Percentiles rank a stretch among this genome's conserved stretches.
Conservation (phyloP, 2,329 filamentous ascomycete species). For the Fusarium metavorans region DNA sequence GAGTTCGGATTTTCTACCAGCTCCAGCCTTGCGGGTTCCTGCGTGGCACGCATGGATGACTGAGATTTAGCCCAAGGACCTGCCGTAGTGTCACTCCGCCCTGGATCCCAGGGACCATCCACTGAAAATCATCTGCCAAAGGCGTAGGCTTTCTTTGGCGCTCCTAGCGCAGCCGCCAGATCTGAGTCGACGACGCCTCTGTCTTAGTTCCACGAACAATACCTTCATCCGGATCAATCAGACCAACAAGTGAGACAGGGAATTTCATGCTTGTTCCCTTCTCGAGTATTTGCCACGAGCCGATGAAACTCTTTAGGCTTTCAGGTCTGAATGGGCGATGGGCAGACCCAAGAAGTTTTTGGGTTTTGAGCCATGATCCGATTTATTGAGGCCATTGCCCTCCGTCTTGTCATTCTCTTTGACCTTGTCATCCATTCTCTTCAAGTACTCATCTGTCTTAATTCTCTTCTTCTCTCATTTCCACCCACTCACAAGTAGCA, state of each 20-base stretch:
- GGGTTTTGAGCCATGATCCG: background rate
- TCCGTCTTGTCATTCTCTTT: background rate
- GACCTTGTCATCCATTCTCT: background rate
- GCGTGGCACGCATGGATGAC: conserved; percentile 6
- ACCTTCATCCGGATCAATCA: conserved; percentile 20
- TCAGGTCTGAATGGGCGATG: background rate
- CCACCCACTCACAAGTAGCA: background rate
- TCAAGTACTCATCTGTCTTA: background rate
- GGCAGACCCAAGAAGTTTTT: background rate
- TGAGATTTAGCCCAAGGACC: background rate
- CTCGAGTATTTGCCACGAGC: conserved; percentile 27
- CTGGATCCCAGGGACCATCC: conserved; percentile 16
- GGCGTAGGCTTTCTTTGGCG: conserved; percentile 2
- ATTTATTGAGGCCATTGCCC: conserved; percentile 13
- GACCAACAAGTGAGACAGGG: conserved; percentile 6
- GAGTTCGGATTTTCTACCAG: background rate
- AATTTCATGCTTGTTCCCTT: conserved; percentile 17
- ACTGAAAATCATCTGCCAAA: background rate
- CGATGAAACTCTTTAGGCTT: background rate
- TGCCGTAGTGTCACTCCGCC: conserved; percentile 1
- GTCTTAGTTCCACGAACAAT: background rate
- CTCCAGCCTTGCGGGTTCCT: background rate
- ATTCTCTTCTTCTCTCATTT: background rate
- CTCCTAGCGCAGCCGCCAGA: conserved; percentile 6
- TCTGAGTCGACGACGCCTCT: background rate